These are phyloP conservation scores for Podosphaera aphanis DNA, from an alignment of 2,329 filamentous ascomycete genomes.

Conservation along the genomic window DNA sequence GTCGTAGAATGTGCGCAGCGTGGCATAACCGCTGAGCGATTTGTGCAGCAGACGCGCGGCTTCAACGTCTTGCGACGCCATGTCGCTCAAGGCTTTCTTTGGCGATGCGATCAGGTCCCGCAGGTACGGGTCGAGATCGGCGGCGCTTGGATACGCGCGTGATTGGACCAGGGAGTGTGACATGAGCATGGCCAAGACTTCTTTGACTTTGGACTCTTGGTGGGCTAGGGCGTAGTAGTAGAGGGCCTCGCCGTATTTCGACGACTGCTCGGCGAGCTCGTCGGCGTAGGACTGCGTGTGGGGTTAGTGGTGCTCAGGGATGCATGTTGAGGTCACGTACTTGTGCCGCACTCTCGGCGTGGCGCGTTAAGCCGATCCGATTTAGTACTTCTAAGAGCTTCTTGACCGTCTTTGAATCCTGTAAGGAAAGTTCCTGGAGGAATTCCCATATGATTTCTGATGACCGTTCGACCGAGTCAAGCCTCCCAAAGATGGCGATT, in stretches of 20 bases:
- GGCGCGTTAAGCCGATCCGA: constrained; percentile 52
- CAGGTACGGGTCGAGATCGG: constrained; percentile 52
- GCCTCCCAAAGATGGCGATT: constrained; percentile 56
- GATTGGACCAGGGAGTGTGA: constrained; percentile 75
- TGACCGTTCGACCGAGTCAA: constrained; percentile 49
- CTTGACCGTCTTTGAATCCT: constrained; percentile 50
- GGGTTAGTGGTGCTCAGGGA: constrained; percentile 8
- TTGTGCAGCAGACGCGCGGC: constrained; percentile 66
- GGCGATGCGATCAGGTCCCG: constrained; percentile 46
- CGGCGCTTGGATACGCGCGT: constrained; percentile 47
- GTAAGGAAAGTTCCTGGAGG: constrained; percentile 45
- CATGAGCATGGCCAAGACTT: constrained; percentile 67
- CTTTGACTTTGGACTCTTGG: constrained; percentile 52
- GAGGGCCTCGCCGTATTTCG: constrained; percentile 65
- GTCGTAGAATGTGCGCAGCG: constrained; percentile 71
- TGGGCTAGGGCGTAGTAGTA: constrained; percentile 83
- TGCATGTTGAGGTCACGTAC: constrained; percentile 22
- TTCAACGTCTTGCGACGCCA: constrained; percentile 53
- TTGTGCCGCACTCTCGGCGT: constrained; percentile 63
- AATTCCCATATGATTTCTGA: constrained; percentile 53
- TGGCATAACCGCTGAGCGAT: constrained; percentile 79
- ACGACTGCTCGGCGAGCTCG: constrained; percentile 43
- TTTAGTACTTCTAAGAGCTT: constrained; percentile 60
- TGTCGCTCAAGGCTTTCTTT: constrained; percentile 43
- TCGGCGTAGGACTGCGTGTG: constrained; percentile 59